Evolutionary conservation across 2,329 filamentous ascomycete genomes (phyloP).

Genomic region (Ilyonectria robusta): DNA sequence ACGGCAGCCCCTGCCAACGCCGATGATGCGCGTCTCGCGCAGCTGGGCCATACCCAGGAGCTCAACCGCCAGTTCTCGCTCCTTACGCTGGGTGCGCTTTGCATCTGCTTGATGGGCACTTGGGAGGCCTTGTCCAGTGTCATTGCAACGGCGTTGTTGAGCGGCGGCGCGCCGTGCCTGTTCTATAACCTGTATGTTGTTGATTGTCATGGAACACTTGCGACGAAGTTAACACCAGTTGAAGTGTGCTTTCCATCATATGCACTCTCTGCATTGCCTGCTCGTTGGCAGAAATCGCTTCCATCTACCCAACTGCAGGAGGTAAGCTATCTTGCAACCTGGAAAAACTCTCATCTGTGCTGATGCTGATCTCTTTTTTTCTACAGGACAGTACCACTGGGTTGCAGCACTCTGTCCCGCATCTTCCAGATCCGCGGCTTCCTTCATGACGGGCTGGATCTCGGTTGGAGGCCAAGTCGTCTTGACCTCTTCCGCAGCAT

Average conservation of each 20-base stretch:
- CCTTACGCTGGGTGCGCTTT: slow-evolving; percentile 59
- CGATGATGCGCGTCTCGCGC: slow-evolving; percentile 52
- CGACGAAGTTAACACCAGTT: not conserved
- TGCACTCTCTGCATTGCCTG: slow-evolving; percentile 36
- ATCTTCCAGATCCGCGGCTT: slow-evolving; percentile 20
- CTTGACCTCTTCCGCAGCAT: slow-evolving; percentile 63
- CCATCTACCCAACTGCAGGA: slow-evolving; percentile 41
- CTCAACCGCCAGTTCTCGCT: slow-evolving; percentile 56
- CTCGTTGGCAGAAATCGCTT: slow-evolving; percentile 39
- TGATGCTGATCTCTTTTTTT: not conserved
- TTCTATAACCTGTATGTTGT: slow-evolving; percentile 53
- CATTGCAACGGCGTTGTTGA: slow-evolving; percentile 59
- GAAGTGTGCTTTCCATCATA: slow-evolving; percentile 32
- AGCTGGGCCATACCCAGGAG: slow-evolving; percentile 49
- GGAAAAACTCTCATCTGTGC: not conserved
- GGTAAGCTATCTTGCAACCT: slow-evolving; percentile 11
- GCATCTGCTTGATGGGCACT: slow-evolving; percentile 65
- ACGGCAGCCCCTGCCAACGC: not conserved
- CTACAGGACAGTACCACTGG: slow-evolving; percentile 40
- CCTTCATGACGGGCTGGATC: slow-evolving; percentile 45
- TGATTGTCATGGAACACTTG: accelerated
- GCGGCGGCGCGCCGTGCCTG: slow-evolving; percentile 61
- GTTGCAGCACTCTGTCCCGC: slow-evolving; percentile 36
- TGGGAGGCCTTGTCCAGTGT: slow-evolving; percentile 65
- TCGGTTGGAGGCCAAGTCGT: slow-evolving; percentile 62